Base-by-base conservation (phyloP, 2,329 filamentous ascomycete species). In the Cordyceps farinosa region DNA sequence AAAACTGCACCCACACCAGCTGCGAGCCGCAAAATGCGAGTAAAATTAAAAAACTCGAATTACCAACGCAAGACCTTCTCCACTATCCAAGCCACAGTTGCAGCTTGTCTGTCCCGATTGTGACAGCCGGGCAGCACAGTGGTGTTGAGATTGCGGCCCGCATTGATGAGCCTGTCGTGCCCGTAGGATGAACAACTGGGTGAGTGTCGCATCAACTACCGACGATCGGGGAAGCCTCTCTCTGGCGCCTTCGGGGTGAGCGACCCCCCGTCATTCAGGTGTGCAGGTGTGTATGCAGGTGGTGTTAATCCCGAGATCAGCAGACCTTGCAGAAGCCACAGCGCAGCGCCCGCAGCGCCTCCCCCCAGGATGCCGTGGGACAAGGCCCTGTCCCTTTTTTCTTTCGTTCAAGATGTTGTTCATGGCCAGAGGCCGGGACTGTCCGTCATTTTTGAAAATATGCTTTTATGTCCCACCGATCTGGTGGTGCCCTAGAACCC, bases 281-380 rank as follows among this genome's bases (percentile, higher is more conserved):
- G 40, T 45, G 36, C 47, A 52, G 29, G 22, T 42, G n/a, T 56
- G 51, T 38, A 48, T 62, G 60, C 60, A 51, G 60, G 60, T 54
- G 38, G 60, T 50, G 60, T 62, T 62, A 62, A 62, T 62, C 60
- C 60, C 60, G 60, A 62, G 60, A 62, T 62, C 60, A 62, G 60
- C 60, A 62, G 51, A 45, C 53, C 52, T 56, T 62, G 60, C 60
- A 56, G 51, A 62, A 55, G 51, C 60, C 52, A 62, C 51, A 51
- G 51, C 50, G 59, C 52, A 62, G 51, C 47, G 53, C 51, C 48
- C 52, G 29, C 53, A 56, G 60, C 52, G 22, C 30, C 51, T 42
- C 48, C 50, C 38, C 38, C 38, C 38, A 22, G 50, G 57, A 53
- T 61, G 57, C 29, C 10, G 29, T 52, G 44, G 42, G 30, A 52